Conservation (phyloP, 73 alveolate species). For the Blepharisma japonicum region DNA sequence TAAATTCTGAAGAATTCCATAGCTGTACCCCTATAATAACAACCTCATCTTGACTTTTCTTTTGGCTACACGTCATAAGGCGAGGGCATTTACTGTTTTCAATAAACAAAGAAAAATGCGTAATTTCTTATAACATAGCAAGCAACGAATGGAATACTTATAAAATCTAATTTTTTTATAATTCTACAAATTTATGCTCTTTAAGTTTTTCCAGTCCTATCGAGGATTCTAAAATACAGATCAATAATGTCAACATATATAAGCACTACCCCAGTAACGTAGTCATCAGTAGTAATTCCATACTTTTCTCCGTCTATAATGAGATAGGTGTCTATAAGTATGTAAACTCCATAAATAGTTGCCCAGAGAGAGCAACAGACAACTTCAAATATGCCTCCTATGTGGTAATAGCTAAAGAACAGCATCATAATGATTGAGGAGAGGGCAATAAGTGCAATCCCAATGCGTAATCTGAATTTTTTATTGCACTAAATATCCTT, state of each 20-base stretch:
- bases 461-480: slow-evolving; percentile 70
- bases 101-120: slow-evolving; percentile 8
- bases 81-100: background rate
- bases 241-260: slow-evolving; percentile 52
- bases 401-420: slow-evolving; percentile 32
- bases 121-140: background rate
- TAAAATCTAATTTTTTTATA: no score
- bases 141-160: background rate
- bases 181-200: background rate
- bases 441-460: slow-evolving; percentile 30
- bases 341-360: slow-evolving; percentile 37
- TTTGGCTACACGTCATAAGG: slow-evolving; percentile 13
- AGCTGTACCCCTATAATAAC: no score
- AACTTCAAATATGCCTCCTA: slow-evolving; percentile 9
- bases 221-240: slow-evolving; percentile 33
- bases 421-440: slow-evolving; percentile 43
- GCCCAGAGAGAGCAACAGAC: slow-evolving; percentile 39
- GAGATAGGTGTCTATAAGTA: slow-evolving; percentile 49
- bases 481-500: no score
- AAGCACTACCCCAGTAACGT: slow-evolving; percentile 51
- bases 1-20: background rate
- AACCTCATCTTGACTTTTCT: background rate
- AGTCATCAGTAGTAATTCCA: slow-evolving; percentile 49
- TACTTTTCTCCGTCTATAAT: slow-evolving; percentile 48
- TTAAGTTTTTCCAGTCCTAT: background rate